A percentile compares a stretch with the other conserved stretches of the same genome.
Conservation (phyloP, 345 rosid genomes). For the Ailanthus altissimus region DNA sequence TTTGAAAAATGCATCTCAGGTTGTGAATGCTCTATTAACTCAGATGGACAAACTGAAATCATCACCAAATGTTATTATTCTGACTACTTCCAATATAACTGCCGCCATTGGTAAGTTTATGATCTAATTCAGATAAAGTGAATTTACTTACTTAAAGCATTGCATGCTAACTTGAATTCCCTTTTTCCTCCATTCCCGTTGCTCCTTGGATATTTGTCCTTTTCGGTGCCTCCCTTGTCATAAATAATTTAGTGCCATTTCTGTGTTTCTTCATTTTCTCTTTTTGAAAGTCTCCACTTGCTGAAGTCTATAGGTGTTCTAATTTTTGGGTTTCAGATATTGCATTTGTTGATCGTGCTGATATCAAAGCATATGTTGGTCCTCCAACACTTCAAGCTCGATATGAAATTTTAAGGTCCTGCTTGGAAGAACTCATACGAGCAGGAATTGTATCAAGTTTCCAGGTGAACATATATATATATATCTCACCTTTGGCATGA, state of each 20-base stretch:
- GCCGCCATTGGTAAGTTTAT: conserved; percentile 87
- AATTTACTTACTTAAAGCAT: not conserved
- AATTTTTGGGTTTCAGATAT: conserved; percentile 59
- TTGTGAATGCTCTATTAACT: conserved; percentile 94
- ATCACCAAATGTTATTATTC: conserved; percentile 82
- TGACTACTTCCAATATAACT: conserved; percentile 96
- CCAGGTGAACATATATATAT: conserved; percentile 47
- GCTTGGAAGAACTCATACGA: conserved; percentile 75
- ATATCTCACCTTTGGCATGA: not conserved
- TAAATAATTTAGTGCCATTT: not conserved
- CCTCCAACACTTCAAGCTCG: conserved; percentile 97
- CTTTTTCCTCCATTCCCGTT: not conserved
- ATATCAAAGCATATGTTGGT: conserved; percentile 95
- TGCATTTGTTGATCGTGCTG: conserved; percentile 96
- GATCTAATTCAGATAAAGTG: conserved; percentile 3
- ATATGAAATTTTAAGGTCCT: conserved; percentile 83
- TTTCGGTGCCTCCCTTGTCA: not conserved
- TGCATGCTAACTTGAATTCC: conserved; percentile 11
- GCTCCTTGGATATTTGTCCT: not conserved
- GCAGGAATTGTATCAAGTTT: conserved; percentile 64
- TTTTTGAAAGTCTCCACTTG: not conserved
- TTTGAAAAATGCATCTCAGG: conserved; percentile 50
- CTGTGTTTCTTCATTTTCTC: not conserved
- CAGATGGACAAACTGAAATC: conserved; percentile 97
- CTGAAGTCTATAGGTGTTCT: not conserved